Base-by-base conservation (phyloP, 139 green algal species). In the Chlorella sp. region DNA sequence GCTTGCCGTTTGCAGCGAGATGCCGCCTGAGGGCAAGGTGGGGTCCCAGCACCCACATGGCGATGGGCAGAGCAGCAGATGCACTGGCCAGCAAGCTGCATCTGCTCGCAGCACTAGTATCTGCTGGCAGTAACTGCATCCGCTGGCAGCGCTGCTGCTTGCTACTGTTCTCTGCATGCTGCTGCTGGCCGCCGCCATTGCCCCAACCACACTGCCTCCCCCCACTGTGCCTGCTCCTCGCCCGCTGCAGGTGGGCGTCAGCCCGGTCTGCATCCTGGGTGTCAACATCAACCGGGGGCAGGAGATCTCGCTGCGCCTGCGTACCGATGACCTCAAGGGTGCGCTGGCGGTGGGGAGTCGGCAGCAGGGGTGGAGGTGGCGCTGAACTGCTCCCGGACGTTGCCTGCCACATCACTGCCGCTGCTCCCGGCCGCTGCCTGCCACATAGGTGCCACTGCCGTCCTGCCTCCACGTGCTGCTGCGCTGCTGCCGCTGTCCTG, bases 241-340 rank as follows among this genome's bases (percentile, higher is more conserved):
- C 51, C 51, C 24, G 13, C 51, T 24, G 51, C 51, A 60, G 51
- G 51, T 60, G 48, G 94, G 94, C 4, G 76, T 97, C 19, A 90
- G 80, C 62, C 84, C 89, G 11, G 82, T 95, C 48, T 97, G 94
- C 84, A 79, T 97, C 8, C 86, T 97, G 43, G 94, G 94, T 0
- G 89, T 93, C 82, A 97, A 97, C 87, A 82, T 93, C 44, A 98
- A 98, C 88, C 72, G 72, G 8, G 95, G 95, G 2, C 90, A 94
- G 84, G 92, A 96, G 84, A 97, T 98, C 67, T 89, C 78, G 73
- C 87, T 98, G 81, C 89, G 96, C 26, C 91, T 98, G 83, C 90
- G 95, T 40, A 98, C 96, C 7, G 95, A 98, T 78, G 94, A 98
- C 82, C 86, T 96, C 8, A 83, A n/a, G 79, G 64, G 90, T 87